Evolutionary conservation across 257 asterid genomes (phyloP), one percentile per base, ranked within the genome.

Genomic region (Petunia secreta): DNA sequence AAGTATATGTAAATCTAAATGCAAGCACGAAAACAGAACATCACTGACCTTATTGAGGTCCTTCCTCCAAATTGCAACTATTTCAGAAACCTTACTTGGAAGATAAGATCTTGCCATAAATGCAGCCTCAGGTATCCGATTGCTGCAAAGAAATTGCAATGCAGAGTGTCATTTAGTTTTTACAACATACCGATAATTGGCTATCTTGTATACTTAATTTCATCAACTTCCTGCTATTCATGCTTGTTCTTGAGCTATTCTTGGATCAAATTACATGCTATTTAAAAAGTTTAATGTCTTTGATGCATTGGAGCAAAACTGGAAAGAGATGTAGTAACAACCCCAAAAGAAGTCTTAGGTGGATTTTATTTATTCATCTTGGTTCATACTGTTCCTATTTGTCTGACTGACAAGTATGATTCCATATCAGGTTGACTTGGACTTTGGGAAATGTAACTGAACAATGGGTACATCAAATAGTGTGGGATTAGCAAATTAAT

Each of bases 81-180:
- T 91, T 87, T 96, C 97, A 55, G 99, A 91, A 80, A 96, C 99
- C 88, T 93, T 96, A 89, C 97, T 94, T 38, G 99, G 99, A 80
- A 96, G 98, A 88, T 96, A 96, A 59, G 99, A 96, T 85, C 99
- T 93, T 54, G 99, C 98, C 98, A 96, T 96, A 83, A 96, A 82
- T 79, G 99, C 99, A 90, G 99, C 99, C 87, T 96, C 99, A 81
- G 99, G 99, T 89, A 94, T 91, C 91, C 99, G 99, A 65, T 94
- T 92, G 91, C 99, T 96, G 91, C 83, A 86, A 68, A 82, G 80
- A 74, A 77, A 79, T 58, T 67, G 54, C 40, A 11, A 77, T n/a
- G 82, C 74, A 81, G 82, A 57, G 85, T 44, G 58, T 75, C 52
- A 5, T 38, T 71, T 60, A 50, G 34, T 34, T 44, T 73, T 73